A percentile compares a stretch with the other conserved stretches of the same genome.
phyloP scores from a whole-genome alignment of 768 basidiomycete species.

The Coprinopsis marcescibilis region DNA sequence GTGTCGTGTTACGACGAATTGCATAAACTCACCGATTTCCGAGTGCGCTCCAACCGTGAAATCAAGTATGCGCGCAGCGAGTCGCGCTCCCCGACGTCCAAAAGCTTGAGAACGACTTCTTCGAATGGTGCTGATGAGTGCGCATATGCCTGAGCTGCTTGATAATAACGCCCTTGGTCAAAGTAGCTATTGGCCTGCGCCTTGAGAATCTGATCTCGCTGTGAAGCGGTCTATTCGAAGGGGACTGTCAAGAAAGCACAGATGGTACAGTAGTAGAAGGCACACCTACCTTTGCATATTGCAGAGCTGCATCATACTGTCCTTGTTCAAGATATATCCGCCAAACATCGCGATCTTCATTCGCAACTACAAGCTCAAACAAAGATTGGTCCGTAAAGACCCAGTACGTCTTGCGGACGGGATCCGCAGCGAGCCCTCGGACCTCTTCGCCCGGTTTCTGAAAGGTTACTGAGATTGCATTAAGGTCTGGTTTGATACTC shows the following conservation, averaged over 20 bases:
- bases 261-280: background rate
- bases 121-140: constrained; percentile 87
- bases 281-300: constrained; percentile 68
- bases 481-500: background rate
- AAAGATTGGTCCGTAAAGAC: constrained; percentile 85
- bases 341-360: constrained; percentile 96
- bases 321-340: constrained; percentile 77
- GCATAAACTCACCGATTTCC: constrained; percentile 57
- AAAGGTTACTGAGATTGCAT: background rate
- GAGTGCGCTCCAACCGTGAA: constrained; percentile 78
- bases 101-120: constrained; percentile 84
- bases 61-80: constrained; percentile 86
- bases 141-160: constrained; percentile 88
- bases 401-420: constrained; percentile 89
- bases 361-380: constrained; percentile 78
- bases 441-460: constrained; percentile 76
- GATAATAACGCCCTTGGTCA: constrained; percentile 74
- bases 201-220: constrained; percentile 78
- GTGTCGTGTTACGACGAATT: background rate
- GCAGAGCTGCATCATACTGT: constrained; percentile 72
- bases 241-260: background rate
- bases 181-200: constrained; percentile 82
- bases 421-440: constrained; percentile 75
- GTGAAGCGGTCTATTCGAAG: constrained; percentile 65
- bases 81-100: constrained; percentile 87